Evolutionary conservation across 2,329 filamentous ascomycete genomes (phyloP), one percentile per base, ranked within the genome.

Genomic region (Cladosporium sp.): DNA sequence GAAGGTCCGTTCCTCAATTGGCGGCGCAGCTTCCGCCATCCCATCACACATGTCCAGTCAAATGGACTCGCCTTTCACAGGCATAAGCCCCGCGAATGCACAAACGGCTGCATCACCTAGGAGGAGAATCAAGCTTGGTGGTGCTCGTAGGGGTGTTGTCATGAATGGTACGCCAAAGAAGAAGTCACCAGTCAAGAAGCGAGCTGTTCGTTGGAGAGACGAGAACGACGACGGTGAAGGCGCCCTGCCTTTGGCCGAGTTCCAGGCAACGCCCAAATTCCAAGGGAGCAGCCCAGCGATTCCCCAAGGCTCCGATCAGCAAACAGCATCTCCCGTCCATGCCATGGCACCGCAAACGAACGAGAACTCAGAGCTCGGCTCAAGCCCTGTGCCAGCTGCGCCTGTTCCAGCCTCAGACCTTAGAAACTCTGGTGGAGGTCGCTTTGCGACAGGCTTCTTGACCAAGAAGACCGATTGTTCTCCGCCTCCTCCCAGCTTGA

Each of bases 371-470:
- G 37, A 48, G 2, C 15, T 41, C 27, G 75, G 78, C 50, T 80
- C 78, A 7, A 82, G 83, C 27, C 82, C 76, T 38, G 74, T 78
- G 62, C 84, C 69, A 55, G 76, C 68, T 61, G 80, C 65, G 65
- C 82, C 77, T 27, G 73, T 80, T 45, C 71, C 81, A 1, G 83
- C 82, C 2, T 71, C 85, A 30, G 79, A 85, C 37, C 66, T 83
- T 30, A 80, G 79, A 53, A 77, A 63, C 44, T 50, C 57, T 11
- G 48, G 56, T 8, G 62, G 58, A 7, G 60, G 88, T 60, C 82
- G 92, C 38, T 97, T 97, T 72, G 88, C 95, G 61, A 80, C 90
- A 2, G 92, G 92, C 4, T 96, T 96, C 67, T 73, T 97, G 19
- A 83, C 88, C 1, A 86, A 85, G 67, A 83, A 73, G 36, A 60